A percentile compares a stretch with the other conserved stretches of the same genome.
Conservation (phyloP, 805 yeast genomes). For the Candida pseudoglaebosa region DNA sequence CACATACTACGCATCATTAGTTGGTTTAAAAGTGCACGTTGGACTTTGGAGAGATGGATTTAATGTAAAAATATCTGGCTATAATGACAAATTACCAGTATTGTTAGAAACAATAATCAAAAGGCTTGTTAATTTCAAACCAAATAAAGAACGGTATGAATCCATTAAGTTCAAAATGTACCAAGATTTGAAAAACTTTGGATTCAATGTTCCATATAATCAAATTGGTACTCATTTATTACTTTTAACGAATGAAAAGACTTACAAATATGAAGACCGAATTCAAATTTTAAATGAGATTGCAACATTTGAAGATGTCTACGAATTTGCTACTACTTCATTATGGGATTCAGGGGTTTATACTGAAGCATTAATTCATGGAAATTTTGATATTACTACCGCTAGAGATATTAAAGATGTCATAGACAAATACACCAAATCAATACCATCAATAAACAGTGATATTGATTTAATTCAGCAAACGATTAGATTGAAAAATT, state of each 20-base stretch:
- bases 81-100: slow-evolving; percentile 71
- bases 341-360: slow-evolving; percentile 56
- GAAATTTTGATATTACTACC: slow-evolving; percentile 57
- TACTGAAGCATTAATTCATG: slow-evolving; percentile 70
- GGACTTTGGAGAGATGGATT: slow-evolving; percentile 66
- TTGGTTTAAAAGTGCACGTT: slow-evolving; percentile 63
- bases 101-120: slow-evolving; percentile 59
- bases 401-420: slow-evolving; percentile 49
- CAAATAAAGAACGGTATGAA: slow-evolving; percentile 58
- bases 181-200: slow-evolving; percentile 64
- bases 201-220: slow-evolving; percentile 70
- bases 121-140: slow-evolving; percentile 46
- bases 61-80: slow-evolving; percentile 67
- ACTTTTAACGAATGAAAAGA: slow-evolving; percentile 64
- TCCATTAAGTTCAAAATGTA: slow-evolving; percentile 59
- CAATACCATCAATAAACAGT: slow-evolving; percentile 24
- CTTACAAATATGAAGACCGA: slow-evolving; percentile 65
- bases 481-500: slow-evolving; percentile 29
- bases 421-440: slow-evolving; percentile 33
- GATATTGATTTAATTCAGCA: slow-evolving; percentile 26
- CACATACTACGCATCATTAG: slow-evolving; percentile 80
- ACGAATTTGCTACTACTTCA: slow-evolving; percentile 39
- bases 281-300: slow-evolving; percentile 42
- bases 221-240: slow-evolving; percentile 66
- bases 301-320: slow-evolving; percentile 45